These are phyloP conservation scores for Brasilioporus rufonigricans DNA, from an alignment of 768 basidiomycete genomes.

Conservation along the genomic window DNA sequence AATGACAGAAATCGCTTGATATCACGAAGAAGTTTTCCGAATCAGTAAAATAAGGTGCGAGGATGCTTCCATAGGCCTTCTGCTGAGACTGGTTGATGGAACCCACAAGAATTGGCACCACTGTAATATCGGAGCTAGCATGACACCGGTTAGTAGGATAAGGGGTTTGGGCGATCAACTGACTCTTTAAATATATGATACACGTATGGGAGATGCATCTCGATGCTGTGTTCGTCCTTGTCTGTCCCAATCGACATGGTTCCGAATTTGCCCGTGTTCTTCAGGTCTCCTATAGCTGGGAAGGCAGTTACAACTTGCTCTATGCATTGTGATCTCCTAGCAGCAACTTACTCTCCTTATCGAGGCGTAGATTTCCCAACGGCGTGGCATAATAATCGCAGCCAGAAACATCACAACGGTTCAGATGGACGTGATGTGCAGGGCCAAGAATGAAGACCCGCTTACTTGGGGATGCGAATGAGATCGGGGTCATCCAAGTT, in stretches of 20 bases:
- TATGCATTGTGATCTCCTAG: not conserved
- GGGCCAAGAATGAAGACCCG: constrained; percentile 95
- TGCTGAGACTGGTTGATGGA: constrained; percentile 62
- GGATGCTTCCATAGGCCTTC: constrained; percentile 57
- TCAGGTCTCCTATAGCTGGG: constrained; percentile 17
- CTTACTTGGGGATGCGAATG: constrained; percentile 49
- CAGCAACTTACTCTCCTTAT: constrained; percentile 63
- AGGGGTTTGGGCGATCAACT: constrained; percentile 10
- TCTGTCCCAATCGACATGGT: constrained; percentile 67
- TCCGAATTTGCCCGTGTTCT: constrained; percentile 48
- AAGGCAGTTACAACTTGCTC: constrained; percentile 5
- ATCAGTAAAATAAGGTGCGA: constrained; percentile 78
- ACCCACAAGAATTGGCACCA: constrained; percentile 93
- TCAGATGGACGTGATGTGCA: constrained; percentile 87
- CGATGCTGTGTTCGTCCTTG: constrained; percentile 94
- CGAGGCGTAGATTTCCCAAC: constrained; percentile 76
- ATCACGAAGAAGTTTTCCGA: constrained; percentile 85
- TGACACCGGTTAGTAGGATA: constrained; percentile 2
- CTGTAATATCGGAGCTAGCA: constrained; percentile 64
- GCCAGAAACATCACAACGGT: constrained; percentile 82
- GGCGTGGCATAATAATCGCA: constrained; percentile 83
- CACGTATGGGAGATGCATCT: constrained; percentile 95
- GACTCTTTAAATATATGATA: constrained; percentile 83
- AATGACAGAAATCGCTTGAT: constrained; percentile 98
- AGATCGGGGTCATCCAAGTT: constrained; percentile 1